Conservation (phyloP, 352 stramenopile genomes). For the Globisporangium mamillatum region DNA sequence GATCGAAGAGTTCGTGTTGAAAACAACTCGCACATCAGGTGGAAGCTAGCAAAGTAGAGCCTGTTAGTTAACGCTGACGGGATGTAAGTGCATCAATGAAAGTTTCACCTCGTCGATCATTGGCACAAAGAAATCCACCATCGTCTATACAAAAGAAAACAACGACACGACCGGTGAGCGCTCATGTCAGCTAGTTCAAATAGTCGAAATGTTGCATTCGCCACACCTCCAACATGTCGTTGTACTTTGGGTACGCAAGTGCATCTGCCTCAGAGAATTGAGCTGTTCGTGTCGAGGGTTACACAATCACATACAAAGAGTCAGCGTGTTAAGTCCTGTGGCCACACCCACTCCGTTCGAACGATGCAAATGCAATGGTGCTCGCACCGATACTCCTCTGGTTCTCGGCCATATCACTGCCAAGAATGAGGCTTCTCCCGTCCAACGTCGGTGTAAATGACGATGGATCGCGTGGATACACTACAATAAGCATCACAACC, state of each 20-base stretch:
- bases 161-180: neutral
- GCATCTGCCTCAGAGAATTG: slow-evolving; percentile 84
- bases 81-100: neutral
- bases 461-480: slow-evolving; percentile 77
- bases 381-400: slow-evolving; percentile 67
- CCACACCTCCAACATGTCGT: slow-evolving; percentile 68
- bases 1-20: slow-evolving; percentile 45
- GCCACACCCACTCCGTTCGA: neutral
- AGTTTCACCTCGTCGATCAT: slow-evolving; percentile 76
- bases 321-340: neutral
- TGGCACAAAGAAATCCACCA: slow-evolving; percentile 79
- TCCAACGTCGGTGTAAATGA: slow-evolving; percentile 87
- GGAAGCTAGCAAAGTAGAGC: slow-evolving; percentile 34
- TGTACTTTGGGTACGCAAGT: slow-evolving; percentile 79
- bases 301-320: neutral
- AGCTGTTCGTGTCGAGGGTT: slow-evolving; percentile 26
- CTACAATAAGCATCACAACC: slow-evolving; percentile 20
- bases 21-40: slow-evolving; percentile 67
- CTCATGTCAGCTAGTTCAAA: neutral
- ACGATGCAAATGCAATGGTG: neutral
- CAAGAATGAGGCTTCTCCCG: slow-evolving; percentile 77
- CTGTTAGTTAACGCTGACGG: neutral
- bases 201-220: neutral
- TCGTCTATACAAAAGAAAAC: slow-evolving; percentile 31
- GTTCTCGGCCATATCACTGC: slow-evolving; percentile 70